These are phyloP conservation scores for Paraglomus brasilianum DNA, from an alignment of 192 early-diverging fungal genomes.

Conservation along the genomic window DNA sequence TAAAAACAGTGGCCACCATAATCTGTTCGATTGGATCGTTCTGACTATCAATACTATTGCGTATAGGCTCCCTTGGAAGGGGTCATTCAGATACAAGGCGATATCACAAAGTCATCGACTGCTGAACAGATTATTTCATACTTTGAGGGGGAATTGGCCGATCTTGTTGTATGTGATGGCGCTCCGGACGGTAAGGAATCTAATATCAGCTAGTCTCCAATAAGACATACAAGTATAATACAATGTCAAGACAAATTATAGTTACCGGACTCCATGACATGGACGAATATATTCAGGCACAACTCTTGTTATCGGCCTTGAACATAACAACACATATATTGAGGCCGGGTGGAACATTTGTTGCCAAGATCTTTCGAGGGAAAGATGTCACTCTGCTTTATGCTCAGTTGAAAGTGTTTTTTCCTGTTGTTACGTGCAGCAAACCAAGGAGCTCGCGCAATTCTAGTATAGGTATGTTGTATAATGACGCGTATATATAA, in stretches of 20 bases:
- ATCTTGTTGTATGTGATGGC: conserved; percentile 95
- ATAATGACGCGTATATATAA: not conserved
- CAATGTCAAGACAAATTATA: conserved; percentile 15
- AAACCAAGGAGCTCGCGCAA: conserved; percentile 95
- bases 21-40: not conserved
- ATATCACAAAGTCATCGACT: conserved; percentile 94
- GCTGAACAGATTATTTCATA: conserved; percentile 87
- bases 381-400: conserved; percentile 92
- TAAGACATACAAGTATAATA: not conserved
- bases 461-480: conserved; percentile 67
- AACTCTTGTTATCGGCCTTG: conserved; percentile 90
- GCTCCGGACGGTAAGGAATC: conserved; percentile 77
- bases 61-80: conserved; percentile 81
- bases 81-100: conserved; percentile 95
- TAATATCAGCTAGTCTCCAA: not conserved
- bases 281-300: conserved; percentile 99
- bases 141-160: conserved; percentile 86
- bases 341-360: conserved; percentile 87
- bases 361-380: conserved; percentile 97
- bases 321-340: conserved; percentile 97
- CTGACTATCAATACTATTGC: not conserved
- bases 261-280: conserved; percentile 97
- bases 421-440: conserved; percentile 82
- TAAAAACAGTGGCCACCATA: not conserved
- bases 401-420: conserved; percentile 90